phyloP scores from a whole-genome alignment of 202 grass and related monocot species.

The Panicum hallii region DNA sequence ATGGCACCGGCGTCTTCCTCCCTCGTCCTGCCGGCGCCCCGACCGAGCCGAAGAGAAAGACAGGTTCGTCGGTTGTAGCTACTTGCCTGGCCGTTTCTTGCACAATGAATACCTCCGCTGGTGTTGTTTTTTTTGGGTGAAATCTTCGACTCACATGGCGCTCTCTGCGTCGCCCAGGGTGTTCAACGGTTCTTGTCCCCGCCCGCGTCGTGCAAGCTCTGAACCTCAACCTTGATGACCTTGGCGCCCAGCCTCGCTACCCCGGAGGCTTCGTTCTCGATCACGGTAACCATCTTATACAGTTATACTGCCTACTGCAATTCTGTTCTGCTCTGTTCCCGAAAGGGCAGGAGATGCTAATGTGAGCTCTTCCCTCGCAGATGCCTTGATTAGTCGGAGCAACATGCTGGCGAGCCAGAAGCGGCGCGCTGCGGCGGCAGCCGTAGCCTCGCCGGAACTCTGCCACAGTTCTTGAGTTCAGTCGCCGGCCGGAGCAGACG shows the following conservation, averaged over 20 bases:
- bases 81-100: not conserved
- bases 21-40: conserved; percentile 55
- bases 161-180: conserved; percentile 46
- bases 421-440: not conserved
- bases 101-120: not conserved
- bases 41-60: conserved; percentile 55
- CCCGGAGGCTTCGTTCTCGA: conserved; percentile 69
- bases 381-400: conserved; percentile 68
- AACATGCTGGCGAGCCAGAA: conserved; percentile 65
- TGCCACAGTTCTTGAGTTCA: conserved; percentile 37
- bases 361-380: not conserved
- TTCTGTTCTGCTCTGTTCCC: rapidly evolving
- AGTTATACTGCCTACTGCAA: rapidly evolving
- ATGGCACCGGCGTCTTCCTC: conserved; percentile 83
- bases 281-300: conserved; percentile 45
- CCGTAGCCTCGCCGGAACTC: not conserved
- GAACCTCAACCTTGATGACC: conserved; percentile 83
- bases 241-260: conserved; percentile 69
- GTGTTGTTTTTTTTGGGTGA: not conserved
- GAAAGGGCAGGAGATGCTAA: not conserved
- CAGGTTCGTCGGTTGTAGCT: conserved; percentile 26
- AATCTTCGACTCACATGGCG: not conserved
- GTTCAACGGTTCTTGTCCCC: conserved; percentile 83
- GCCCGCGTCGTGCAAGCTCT: conserved; percentile 76
- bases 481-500: conserved; percentile 29